These are phyloP conservation scores for Apiosordaria backusii DNA, from an alignment of 495 filamentous ascomycete species.

Conservation along the genomic window DNA sequence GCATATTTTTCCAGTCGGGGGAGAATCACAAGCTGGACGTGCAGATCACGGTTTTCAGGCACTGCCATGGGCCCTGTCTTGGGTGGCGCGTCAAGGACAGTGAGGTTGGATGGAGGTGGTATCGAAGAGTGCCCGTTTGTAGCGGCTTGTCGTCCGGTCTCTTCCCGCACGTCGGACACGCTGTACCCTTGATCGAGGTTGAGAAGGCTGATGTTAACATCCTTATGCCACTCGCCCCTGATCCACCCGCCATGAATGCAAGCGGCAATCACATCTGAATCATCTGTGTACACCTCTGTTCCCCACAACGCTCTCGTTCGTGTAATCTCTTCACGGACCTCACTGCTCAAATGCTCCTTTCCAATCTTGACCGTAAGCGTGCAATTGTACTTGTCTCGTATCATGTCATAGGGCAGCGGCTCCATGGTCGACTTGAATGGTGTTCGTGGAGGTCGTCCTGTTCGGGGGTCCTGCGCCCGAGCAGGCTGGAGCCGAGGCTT, in stretches of 20 bases:
- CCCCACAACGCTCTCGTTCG: constrained; percentile 79
- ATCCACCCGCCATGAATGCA: constrained; percentile 94
- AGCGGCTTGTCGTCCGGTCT: constrained; percentile 2
- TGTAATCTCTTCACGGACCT: constrained; percentile 76
- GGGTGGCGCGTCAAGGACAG: constrained; percentile 42
- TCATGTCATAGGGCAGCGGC: constrained; percentile 64
- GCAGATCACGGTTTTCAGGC: constrained; percentile 65
- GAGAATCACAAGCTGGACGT: constrained; percentile 80
- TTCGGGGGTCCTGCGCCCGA: constrained; percentile 45
- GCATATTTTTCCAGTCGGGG: constrained; percentile 74
- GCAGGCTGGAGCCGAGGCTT: constrained; percentile 54
- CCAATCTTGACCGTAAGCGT: constrained; percentile 85
- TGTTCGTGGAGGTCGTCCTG: constrained; percentile 52
- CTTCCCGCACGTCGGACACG: constrained; percentile 25
- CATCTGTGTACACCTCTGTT: constrained; percentile 90
- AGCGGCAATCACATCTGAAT: constrained; percentile 88
- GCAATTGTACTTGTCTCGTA: constrained; percentile 82
- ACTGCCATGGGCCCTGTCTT: constrained; percentile 48
- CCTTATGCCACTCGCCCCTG: constrained; percentile 77
- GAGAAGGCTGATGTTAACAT: constrained; percentile 62
- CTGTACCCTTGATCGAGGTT: constrained; percentile 52
- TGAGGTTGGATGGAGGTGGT: constrained; percentile 27
- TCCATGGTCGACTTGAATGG: constrained; percentile 68
- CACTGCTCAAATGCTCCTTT: constrained; percentile 64
- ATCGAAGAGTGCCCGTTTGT: constrained; percentile 14